phyloP scores from a whole-genome alignment of 139 green algal genomes.

The Astrephomene gubernaculifera region DNA sequence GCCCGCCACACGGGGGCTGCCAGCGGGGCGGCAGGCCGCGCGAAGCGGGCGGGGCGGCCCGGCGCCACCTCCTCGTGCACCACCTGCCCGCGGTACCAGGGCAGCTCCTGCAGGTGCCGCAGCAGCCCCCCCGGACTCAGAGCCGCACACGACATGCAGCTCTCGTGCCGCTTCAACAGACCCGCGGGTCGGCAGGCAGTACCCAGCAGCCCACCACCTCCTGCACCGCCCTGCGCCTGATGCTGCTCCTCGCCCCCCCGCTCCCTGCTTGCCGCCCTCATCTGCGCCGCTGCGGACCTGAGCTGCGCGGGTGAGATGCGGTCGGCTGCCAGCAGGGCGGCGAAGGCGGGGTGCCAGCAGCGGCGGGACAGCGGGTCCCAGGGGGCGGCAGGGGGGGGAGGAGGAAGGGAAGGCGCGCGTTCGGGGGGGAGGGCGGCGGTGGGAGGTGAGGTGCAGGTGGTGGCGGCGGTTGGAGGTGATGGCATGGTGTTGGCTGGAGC shows the following conservation, averaged over 20 bases:
- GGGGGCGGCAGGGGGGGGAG: neutral
- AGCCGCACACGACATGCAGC: neutral
- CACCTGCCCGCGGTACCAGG: constrained; percentile 77
- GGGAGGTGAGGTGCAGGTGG: neutral
- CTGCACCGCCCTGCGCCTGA: neutral
- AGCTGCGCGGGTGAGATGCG: constrained; percentile 32
- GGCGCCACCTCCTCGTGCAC: constrained; percentile 72
- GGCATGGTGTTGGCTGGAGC: neutral
- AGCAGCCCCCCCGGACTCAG: constrained; percentile 64
- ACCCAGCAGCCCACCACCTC: neutral
- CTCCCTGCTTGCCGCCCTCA: neutral
- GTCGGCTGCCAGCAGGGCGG: neutral
- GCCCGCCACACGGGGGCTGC: constrained; percentile 51
- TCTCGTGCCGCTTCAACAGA: constrained; percentile 48
- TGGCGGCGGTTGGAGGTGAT: neutral
- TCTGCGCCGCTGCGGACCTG: neutral
- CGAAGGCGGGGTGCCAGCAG: constrained; percentile 50
- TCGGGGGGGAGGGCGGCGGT: neutral
- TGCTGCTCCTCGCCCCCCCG: neutral
- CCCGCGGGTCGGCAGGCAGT: constrained; percentile 40
- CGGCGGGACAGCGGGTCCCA: constrained; percentile 42
- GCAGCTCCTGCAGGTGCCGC: constrained; percentile 70
- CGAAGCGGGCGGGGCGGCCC: constrained; percentile 55
- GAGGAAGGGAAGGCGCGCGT: neutral
- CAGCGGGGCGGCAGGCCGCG: constrained; percentile 50